Evolutionary conservation across 768 basidiomycete genomes (phyloP), one percentile per base, ranked within the genome.

Genomic region (Tulasnella sp.): DNA sequence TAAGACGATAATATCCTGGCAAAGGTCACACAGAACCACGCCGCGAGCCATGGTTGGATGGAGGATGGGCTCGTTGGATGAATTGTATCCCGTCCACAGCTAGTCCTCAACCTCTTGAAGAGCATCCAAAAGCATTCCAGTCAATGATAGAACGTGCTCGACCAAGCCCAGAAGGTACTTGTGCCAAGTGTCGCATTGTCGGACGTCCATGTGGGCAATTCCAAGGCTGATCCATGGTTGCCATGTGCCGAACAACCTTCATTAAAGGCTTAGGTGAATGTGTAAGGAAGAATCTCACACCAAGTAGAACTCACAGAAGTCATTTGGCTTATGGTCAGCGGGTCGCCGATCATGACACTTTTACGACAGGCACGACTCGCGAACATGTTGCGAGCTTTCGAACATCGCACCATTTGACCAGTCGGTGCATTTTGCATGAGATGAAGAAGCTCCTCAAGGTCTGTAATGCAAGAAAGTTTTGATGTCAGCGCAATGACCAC

Each of bases 281-380:
- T 0, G 8, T 6, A 4, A 12, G 6, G 24, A 24, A 24, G n/a
- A 40, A 72, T 31, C 34, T 14, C 48, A 48, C 21, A 71, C 27
- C 1, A 46, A 76, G 4, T 40, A 34, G 12, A 5, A 80, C 83
- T 78, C 73, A 87, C 88, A 81, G 84, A 83, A 0, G 83, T 89
- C 97, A 99, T 99, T 83, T 94, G 94, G 21, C 87, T 85, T 80
- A 85, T 87, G 48, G 89, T 95, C 80, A 99, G 87, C 16, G 96
- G 88, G 87, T 90, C 94, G 4, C 98, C 97, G 68, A 98, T 88
- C 98, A 99, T 99, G 58, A 98, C 92, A 85, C 96, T 98, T 87
- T 94, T 96, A 81, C 97, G 85, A 85, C 98, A 99, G 0, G 98
- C 98, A 46, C 97, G 90, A 89, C 92, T 94, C 0, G 98, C 98